A percentile compares a stretch with the other conserved stretches of the same genome.
phyloP scores from a whole-genome alignment of 2,329 filamentous ascomycete species.

The Fusarium graminum region DNA sequence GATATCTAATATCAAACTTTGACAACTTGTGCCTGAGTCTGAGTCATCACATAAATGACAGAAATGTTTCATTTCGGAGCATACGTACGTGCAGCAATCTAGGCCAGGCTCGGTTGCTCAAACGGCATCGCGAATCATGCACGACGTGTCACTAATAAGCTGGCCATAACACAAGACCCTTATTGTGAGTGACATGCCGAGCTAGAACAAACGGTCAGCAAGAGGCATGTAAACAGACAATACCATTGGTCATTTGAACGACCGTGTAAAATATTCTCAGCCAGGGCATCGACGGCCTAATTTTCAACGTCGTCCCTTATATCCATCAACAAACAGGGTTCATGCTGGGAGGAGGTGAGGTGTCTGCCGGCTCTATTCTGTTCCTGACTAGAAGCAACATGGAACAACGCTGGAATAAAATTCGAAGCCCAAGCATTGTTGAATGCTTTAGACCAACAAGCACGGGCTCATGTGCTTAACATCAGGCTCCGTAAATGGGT shows the following conservation, averaged over 20 bases:
- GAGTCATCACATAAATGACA: neutral
- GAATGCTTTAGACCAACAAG: conserved; percentile 8
- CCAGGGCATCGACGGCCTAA: conserved; percentile 13
- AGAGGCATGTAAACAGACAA: neutral
- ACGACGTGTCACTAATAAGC: conserved; percentile 11
- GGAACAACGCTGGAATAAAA: conserved; percentile 11
- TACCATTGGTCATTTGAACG: conserved; percentile 11
- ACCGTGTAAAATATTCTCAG: conserved; percentile 19
- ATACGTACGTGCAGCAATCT: neutral
- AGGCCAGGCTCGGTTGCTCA: neutral
- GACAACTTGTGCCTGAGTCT: neutral
- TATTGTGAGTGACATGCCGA: neutral
- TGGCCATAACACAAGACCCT: neutral
- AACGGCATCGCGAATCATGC: conserved; percentile 1
- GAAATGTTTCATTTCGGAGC: neutral
- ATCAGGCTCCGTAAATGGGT: conserved; percentile 5
- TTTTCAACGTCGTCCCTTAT: conserved; percentile 3
- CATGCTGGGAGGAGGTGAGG: conserved; percentile 14
- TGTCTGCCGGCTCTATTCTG: neutral
- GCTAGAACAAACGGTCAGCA: conserved; percentile 4
- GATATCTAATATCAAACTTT: neutral
- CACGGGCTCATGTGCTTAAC: conserved; percentile 28
- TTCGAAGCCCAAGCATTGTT: conserved; percentile 14
- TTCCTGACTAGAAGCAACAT: conserved; percentile 22
- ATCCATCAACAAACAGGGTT: conserved; percentile 18